Base-by-base conservation (phyloP, 495 filamentous ascomycete genomes). In the Hypoxylon perforatum region DNA sequence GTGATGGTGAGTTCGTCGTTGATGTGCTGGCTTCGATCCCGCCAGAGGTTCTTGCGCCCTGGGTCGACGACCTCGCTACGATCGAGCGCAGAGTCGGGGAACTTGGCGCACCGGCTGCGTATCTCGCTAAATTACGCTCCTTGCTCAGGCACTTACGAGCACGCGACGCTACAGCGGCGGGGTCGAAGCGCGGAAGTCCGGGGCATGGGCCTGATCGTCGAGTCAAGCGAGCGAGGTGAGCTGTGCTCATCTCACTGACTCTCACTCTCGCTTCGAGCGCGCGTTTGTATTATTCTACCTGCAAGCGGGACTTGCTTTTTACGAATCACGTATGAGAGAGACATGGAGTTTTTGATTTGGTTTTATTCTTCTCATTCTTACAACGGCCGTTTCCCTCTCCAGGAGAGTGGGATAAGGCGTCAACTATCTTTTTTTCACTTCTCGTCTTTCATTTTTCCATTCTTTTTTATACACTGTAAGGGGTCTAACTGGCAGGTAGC, bases 21-120 rank as follows among this genome's bases (percentile, higher is more conserved):
- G 72, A 75, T 14, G 61, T 73, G 3, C 73, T 83, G 10, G 67
- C 70, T 18, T 74, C 73, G 25, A 73, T 82, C 1, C 76, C 76
- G 17, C 65, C 65, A 9, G 56, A 72, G 38, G 45, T 67, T 21
- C 58, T 74, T 9, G 28, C 39, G 22, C 65, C 64, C 14, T 60
- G 64, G 42, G 18, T 69, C 9, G 69, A 63, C 18, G 69, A 74
- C 11, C 59, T 74, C 14, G n/a, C 15, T 35, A 58, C 35, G 1
- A 19, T 74, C 15, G 65, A 65, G 52, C 36, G 38, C 22, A 48
- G 36, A 36, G 52, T 72, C 10, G 18, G 18, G 15, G 46, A 60
- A 12, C 35, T 42, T 12, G 64, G 63, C 7, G 62, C 45, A 9
- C 59, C 69, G 0, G 21, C 21, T 4, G 30, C 65, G n/a, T 74